Evolutionary conservation across 139 green algal species (phyloP), one percentile per base, ranked within the genome.

Genomic region (Chlamydomonas sp.): DNA sequence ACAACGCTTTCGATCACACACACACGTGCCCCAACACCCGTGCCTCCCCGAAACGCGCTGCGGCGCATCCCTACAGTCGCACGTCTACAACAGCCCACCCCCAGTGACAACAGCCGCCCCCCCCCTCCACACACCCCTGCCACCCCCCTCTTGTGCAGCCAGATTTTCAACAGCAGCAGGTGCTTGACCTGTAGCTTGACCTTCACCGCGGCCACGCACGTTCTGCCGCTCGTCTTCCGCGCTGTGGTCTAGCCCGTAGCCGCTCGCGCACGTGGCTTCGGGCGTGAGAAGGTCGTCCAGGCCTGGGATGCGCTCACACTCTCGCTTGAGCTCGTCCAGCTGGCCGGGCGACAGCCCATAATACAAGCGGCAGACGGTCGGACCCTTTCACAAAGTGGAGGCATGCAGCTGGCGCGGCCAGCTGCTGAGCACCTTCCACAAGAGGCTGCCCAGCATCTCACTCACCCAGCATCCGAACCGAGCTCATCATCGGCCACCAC

Each of bases 381-480:
- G 33, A 81, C 5, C 82, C 82, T 20, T 79, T 88, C 38, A 84
- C 77, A 71, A 88, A 88, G 48, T 79, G 59, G 5, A 85, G 65
- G 34, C 85, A 78, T 77, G 73, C 57, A 58, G 48, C 30, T 79
- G 63, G 1, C 20, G 16, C 5, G 58, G 33, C 79, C 79, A 85
- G 39, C 29, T 30, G 26, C 43, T 63, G 70, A 87, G 31, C 35
- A 83, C 78, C 38, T 71, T 16, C 78, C 77, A 83, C 35, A 86
- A 61, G 57, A 73, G 28, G 48, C 80, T 69, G 13, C 35, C 58
- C 8, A 77, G 16, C 4, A 72, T n/a, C n/a, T n/a, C n/a, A n/a
- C 57, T 2, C 29, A 50, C 1, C 59, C n/a, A n/a, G n/a, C 65
- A 1, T 36, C 72, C 5, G 8, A 5, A 1, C 31, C 43, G 35